Evolutionary conservation across 176 grass and related monocot species (phyloP).

Genomic region (Oryza meyeriana): DNA sequence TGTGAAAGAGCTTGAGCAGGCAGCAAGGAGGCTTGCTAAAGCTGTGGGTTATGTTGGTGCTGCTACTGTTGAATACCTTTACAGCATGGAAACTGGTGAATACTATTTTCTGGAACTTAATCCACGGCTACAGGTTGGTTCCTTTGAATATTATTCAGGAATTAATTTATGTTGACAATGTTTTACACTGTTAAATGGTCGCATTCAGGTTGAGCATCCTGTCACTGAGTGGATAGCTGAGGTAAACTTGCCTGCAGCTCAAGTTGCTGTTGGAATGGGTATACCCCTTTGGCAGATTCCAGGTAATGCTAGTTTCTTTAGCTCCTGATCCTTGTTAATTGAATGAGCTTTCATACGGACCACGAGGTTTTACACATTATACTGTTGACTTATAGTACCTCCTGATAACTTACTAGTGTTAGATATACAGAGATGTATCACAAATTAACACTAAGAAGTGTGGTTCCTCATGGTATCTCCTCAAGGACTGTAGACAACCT

Average conservation of each 20-base stretch:
- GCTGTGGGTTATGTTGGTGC: conserved; percentile 91
- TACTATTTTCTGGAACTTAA: conserved; percentile 99
- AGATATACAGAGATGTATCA: neutral
- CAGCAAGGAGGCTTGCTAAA: conserved; percentile 96
- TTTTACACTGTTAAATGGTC: conserved; percentile 17
- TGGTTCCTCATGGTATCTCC: neutral
- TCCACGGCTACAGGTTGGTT: conserved; percentile 72
- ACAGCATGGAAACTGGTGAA: conserved; percentile 99
- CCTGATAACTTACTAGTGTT: neutral
- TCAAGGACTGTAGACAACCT: neutral
- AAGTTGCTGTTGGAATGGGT: conserved; percentile 98
- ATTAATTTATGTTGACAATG: conserved; percentile 10
- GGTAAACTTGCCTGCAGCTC: conserved; percentile 92
- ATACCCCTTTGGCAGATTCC: conserved; percentile 97
- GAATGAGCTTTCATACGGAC: neutral
- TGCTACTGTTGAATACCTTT: conserved; percentile 98
- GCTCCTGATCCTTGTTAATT: neutral
- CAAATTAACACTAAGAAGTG: neutral
- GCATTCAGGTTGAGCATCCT: conserved; percentile 84
- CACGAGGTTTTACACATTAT: neutral
- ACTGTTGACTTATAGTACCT: neutral
- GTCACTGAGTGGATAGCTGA: conserved; percentile 99
- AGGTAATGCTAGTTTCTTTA: conserved; percentile 43
- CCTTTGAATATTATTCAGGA: conserved; percentile 12
- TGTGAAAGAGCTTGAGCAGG: conserved; percentile 91